These are phyloP conservation scores for Ceratobasidium sp. DNA, from an alignment of 1,284 basidiomycete genomes.

Conservation along the genomic window DNA sequence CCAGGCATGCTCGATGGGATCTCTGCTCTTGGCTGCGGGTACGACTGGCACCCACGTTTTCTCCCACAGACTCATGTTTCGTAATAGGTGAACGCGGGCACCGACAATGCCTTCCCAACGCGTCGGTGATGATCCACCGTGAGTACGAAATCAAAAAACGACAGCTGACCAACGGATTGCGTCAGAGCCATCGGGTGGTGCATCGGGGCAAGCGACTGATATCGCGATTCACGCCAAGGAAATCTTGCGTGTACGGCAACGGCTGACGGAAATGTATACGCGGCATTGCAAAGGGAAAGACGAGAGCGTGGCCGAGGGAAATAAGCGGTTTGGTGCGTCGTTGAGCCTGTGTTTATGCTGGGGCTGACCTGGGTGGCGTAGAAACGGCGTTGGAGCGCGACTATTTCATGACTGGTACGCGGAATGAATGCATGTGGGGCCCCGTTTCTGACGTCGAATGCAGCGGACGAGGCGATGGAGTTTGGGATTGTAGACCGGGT, in stretches of 20 bases:
- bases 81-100: conserved; percentile 80
- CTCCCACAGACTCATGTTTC: background rate
- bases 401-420: conserved; percentile 90
- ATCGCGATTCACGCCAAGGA: conserved; percentile 95
- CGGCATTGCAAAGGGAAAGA: conserved; percentile 60
- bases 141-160: conserved; percentile 57
- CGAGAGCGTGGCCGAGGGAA: conserved; percentile 74
- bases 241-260: conserved; percentile 86
- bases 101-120: conserved; percentile 89
- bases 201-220: conserved; percentile 92
- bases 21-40: conserved; percentile 87
- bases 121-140: conserved; percentile 98
- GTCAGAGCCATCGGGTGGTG: conserved; percentile 92
- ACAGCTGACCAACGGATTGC: background rate
- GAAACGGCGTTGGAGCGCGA: conserved; percentile 91
- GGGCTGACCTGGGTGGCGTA: conserved; percentile 55
- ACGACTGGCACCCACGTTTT: conserved; percentile 48
- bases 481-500: conserved; percentile 95
- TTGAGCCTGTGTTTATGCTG: background rate
- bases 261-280: conserved; percentile 84
- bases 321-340: conserved; percentile 81
- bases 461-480: conserved; percentile 85
- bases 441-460: conserved; percentile 47
- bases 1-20: conserved; percentile 94
- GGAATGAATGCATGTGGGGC: conserved; percentile 51